Percentiles rank a stretch among this genome's conserved stretches.
phyloP scores from a whole-genome alignment of 2,329 filamentous ascomycete species.

The Sporothrix inflata region DNA sequence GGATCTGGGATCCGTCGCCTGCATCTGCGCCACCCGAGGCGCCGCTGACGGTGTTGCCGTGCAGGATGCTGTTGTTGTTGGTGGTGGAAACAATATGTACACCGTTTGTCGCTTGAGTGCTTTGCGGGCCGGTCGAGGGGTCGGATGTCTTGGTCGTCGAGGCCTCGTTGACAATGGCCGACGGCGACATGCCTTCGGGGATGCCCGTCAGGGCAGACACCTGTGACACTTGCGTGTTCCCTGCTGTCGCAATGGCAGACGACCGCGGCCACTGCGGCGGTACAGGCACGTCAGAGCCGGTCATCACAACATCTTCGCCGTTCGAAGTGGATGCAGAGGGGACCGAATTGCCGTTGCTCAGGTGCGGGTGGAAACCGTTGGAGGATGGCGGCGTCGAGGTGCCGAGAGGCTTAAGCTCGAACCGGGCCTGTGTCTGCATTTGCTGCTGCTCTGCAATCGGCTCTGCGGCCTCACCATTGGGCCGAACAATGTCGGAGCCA shows the following conservation, averaged over 20 bases:
- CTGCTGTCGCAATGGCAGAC: conserved; percentile 44
- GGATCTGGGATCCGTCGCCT: conserved; percentile 50
- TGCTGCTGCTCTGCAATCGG: conserved; percentile 44
- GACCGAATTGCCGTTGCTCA: conserved; percentile 61
- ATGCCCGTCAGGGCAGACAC: conserved; percentile 62
- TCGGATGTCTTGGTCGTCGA: conserved; percentile 91
- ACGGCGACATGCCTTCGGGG: conserved; percentile 61
- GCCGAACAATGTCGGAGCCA: conserved; percentile 29
- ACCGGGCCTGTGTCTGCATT: conserved; percentile 44
- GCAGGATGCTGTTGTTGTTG: background rate
- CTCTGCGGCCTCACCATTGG: background rate
- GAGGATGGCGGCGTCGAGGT: conserved; percentile 41
- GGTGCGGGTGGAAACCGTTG: conserved; percentile 57
- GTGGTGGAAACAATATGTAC: conserved; percentile 44
- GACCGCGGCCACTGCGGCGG: conserved; percentile 46
- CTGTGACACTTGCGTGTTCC: conserved; percentile 65
- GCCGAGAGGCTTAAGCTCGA: conserved; percentile 53
- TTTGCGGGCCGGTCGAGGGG: conserved; percentile 65
- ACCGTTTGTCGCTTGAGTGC: conserved; percentile 75
- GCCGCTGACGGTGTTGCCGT: background rate
- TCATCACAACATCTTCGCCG: conserved; percentile 66
- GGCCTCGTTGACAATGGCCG: conserved; percentile 74
- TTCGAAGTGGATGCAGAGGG: conserved; percentile 43
- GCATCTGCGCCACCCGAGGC: conserved; percentile 36
- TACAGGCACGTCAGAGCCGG: conserved; percentile 52